Evolutionary conservation across 202 grass and related monocot genomes (phyloP).

Genomic region (Panicum virgatum): DNA sequence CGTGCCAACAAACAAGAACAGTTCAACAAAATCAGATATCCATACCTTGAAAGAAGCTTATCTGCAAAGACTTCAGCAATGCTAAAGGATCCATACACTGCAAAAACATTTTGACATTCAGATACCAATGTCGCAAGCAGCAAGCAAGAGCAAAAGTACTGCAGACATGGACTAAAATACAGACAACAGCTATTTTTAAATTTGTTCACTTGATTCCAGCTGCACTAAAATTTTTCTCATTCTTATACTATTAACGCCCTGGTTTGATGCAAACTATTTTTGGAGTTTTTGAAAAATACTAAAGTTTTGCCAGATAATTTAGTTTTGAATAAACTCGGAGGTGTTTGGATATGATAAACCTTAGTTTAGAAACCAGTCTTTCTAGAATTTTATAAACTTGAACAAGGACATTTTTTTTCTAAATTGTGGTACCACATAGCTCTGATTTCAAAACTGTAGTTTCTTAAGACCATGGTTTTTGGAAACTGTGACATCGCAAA

Average conservation of each 20-base stretch:
- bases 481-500: neutral
- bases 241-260: neutral
- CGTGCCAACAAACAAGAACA: constrained; percentile 29
- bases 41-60: constrained; percentile 83
- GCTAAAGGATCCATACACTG: constrained; percentile 96
- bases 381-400: neutral
- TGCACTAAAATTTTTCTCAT: neutral
- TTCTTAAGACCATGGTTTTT: neutral
- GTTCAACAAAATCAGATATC: constrained; percentile 1
- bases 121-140: constrained; percentile 24
- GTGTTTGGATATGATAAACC: neutral
- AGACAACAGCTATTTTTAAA: neutral
- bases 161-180: neutral
- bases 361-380: neutral
- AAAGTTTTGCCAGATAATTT: neutral
- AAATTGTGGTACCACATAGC: neutral
- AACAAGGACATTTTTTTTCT: neutral
- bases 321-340: neutral
- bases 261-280: neutral
- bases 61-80: constrained; percentile 78
- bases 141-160: constrained; percentile 1
- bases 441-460: too few species aligned
- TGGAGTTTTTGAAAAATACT: neutral
- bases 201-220: neutral
- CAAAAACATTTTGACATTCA: constrained; percentile 38